Evolutionary conservation across 345 rosid genomes (phyloP).

Genomic region (Moricandia arvensis): DNA sequence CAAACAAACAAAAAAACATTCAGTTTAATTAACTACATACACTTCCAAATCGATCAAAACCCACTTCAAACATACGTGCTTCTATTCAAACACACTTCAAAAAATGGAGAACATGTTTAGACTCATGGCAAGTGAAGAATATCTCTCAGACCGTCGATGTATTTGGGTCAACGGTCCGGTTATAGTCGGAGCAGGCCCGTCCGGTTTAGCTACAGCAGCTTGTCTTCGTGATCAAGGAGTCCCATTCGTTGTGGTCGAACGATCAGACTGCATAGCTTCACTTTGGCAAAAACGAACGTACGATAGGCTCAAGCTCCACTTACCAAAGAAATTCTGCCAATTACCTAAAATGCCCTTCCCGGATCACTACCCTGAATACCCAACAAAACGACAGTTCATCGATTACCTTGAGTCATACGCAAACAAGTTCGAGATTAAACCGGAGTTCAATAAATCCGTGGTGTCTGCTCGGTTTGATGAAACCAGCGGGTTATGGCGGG

Average conservation of each 20-base stretch:
- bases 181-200: conserved; percentile 55
- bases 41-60: conserved; percentile 20
- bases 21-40: conserved; percentile 9
- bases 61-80: not conserved
- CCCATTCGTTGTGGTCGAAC: conserved; percentile 50
- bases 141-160: conserved; percentile 45
- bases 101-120: conserved; percentile 50
- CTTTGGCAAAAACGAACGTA: conserved; percentile 54
- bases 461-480: conserved; percentile 77
- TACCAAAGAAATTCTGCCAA: conserved; percentile 50
- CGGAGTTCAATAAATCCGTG: conserved; percentile 70
- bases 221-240: conserved; percentile 49
- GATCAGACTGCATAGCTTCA: conserved; percentile 50
- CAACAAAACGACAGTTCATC: conserved; percentile 50
- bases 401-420: conserved; percentile 64
- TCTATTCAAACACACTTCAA: not conserved
- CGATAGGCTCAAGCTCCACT: conserved; percentile 52
- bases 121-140: conserved; percentile 43
- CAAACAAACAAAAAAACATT: conserved; percentile 6
- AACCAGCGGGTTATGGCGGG: conserved; percentile 80
- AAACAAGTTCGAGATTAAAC: conserved; percentile 58
- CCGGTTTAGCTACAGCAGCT: conserved; percentile 55
- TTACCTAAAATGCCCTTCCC: conserved; percentile 55
- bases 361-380: conserved; percentile 47
- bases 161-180: conserved; percentile 45